These are phyloP conservation scores for Myriosclerotinia duriaeana DNA, from an alignment of 2,329 filamentous ascomycete genomes.

Conservation along the genomic window DNA sequence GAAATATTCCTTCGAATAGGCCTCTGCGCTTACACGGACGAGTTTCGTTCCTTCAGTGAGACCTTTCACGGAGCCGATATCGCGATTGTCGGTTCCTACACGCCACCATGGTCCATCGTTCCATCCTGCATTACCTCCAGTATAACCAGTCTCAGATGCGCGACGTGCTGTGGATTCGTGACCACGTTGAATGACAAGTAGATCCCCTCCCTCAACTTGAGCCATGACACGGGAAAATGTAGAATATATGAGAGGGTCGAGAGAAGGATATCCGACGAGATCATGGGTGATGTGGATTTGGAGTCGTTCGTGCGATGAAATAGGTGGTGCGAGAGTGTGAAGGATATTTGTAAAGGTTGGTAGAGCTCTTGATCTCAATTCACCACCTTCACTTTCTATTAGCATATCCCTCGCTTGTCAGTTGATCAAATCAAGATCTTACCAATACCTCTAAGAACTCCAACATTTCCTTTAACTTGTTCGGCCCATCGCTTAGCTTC, in stretches of 20 bases:
- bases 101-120: slow-evolving; percentile 97
- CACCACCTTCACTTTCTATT: slow-evolving; percentile 63
- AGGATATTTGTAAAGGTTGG: slow-evolving; percentile 94
- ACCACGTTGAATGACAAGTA: slow-evolving; percentile 90
- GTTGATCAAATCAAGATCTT: slow-evolving; percentile 37
- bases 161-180: slow-evolving; percentile 75
- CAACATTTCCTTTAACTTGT: slow-evolving; percentile 87
- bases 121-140: slow-evolving; percentile 68
- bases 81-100: slow-evolving; percentile 65
- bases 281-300: slow-evolving; percentile 98
- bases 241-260: slow-evolving; percentile 87
- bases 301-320: slow-evolving; percentile 93
- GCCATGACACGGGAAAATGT: slow-evolving; percentile 96
- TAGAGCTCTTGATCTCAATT: slow-evolving; percentile 79
- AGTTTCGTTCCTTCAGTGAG: slow-evolving; percentile 87
- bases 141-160: slow-evolving; percentile 58
- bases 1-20: slow-evolving; percentile 84
- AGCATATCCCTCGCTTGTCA: slow-evolving; percentile 19
- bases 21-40: slow-evolving; percentile 82
- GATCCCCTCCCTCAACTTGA: slow-evolving; percentile 96
- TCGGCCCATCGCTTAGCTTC: slow-evolving; percentile 96
- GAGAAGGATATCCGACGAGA: slow-evolving; percentile 86
- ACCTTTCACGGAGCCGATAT: slow-evolving; percentile 77
- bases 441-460: slow-evolving; percentile 74
- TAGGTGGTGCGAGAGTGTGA: slow-evolving; percentile 92